Base-by-base conservation (phyloP, 1,284 basidiomycete species). In the Bondarzewia mesenterica region DNA sequence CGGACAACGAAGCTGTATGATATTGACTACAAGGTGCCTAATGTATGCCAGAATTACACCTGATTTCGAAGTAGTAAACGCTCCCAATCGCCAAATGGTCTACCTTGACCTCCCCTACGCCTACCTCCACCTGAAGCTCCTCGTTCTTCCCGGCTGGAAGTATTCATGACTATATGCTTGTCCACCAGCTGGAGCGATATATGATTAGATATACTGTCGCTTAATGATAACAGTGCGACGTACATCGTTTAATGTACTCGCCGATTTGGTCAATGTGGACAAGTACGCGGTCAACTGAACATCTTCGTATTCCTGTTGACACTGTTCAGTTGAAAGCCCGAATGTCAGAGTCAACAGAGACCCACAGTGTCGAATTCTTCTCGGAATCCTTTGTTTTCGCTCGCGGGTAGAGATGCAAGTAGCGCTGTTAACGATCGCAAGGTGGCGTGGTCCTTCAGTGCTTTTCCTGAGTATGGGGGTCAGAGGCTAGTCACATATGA, bases 201-300 rank as follows among this genome's bases (percentile, higher is more conserved):
- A 23, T 48, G 35, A 39, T 36, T 2, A 27, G 7, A 42, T 7
- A 42, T 14, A 2, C 25, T 10, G 26, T 37, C 14, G 14, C 16
- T 10, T 21, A 29, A 8, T 38, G 45, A 41, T 23, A 20, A 42
- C 12, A 44, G 23, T 25, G 35, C 35, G 2, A 64, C 89, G 60
- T 60, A 96, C 94, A 60, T 96, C 90, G 62, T 94, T 95, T 49
- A 96, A 69, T 4, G 85, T 77, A 55, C 87, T 87, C 6, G 95
- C 76, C 35, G 89, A 88, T 64, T 91, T 93, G 1, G 93, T 98
- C 54, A 98, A 68, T 7, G 83, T 80, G 0, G 92, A 85, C 15
- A 99, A 74, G 64, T 93, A 92, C 7, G 85, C 82, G 1, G 92
- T 96, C 21, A 99, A 72, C 54, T 97, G 89, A 7, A 94, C 92